Evolutionary conservation across 1,139 yeast genomes (phyloP), one percentile per base, ranked within the genome.

Genomic region (Taphrina flavorubra): DNA sequence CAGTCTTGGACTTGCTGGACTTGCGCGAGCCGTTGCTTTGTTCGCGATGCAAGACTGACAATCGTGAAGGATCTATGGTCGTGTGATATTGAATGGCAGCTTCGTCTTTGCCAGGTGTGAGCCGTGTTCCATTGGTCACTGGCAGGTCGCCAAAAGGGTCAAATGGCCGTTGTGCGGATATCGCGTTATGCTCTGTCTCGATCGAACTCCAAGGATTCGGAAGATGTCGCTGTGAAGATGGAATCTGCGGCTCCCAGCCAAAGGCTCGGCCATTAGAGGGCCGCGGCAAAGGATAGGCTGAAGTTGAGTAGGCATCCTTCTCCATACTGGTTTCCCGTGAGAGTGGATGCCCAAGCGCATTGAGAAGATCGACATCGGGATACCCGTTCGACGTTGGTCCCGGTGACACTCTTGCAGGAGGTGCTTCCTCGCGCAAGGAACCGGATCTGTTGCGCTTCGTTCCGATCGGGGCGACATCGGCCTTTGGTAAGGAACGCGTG

Each of bases 391-490:
- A 31, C 6, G 39, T 31, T 14, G 62, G 39, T 20, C 49, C 47
- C 13, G 53, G 47, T 13, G 62, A 58, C 11, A 20, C 36, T 42
- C 62, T 37, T 14, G 31, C 20, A n/a, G 51, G 16, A 6, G 46
- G 31, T 13, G 37, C 51, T 42, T 63, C 67, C 11, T 57, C 67
- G 11, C 60, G 61, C 6, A 63, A 13, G 2, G 60, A 51, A 11
- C 67, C 67, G 25, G 67, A 63, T 18, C 67, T 58, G 16, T 56
- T 46, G 6, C 67, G 59, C 18, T 58, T 47, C 14, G 68, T 65
- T 2, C 68, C 68, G 16, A 65, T 65, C 51, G 68, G 68, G 13
- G 68, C 68, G 25, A 65, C 63, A 49, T 65, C 68, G 11, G 58
- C 49, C 44, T 65, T 65, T 7, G 68, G 68, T 42, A 65, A 37